phyloP scores from a whole-genome alignment of 768 basidiomycete species.

The Boletus pseudo-olivaceus region DNA sequence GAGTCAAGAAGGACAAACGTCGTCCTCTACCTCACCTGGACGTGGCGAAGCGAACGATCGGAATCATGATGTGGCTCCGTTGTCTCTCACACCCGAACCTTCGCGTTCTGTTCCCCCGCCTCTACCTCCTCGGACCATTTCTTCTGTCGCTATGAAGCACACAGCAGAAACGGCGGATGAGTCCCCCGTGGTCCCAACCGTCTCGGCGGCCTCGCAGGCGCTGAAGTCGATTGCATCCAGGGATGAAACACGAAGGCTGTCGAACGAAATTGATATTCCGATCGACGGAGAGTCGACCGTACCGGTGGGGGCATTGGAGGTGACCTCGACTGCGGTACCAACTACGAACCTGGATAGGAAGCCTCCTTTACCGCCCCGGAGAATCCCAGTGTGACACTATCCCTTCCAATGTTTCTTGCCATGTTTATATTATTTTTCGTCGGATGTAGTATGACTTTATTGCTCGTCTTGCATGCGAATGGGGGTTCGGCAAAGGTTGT shows the following conservation, averaged over 20 bases:
- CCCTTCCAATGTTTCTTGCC: neutral
- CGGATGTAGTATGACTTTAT: slow-evolving; percentile 8
- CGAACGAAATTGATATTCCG: slow-evolving; percentile 19
- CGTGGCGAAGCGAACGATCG: slow-evolving; percentile 16
- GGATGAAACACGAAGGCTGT: slow-evolving; percentile 36
- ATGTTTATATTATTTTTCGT: neutral
- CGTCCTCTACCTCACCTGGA: slow-evolving; percentile 7
- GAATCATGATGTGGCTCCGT: slow-evolving; percentile 30
- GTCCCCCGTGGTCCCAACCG: slow-evolving; percentile 12
- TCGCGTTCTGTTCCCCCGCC: slow-evolving; percentile 36
- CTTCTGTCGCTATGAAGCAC: slow-evolving; percentile 31
- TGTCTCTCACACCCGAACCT: slow-evolving; percentile 26
- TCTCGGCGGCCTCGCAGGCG: slow-evolving; percentile 47
- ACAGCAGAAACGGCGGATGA: slow-evolving; percentile 26
- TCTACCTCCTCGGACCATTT: slow-evolving; percentile 40
- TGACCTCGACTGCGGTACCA: slow-evolving; percentile 2
- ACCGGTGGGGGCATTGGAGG: slow-evolving; percentile 2
- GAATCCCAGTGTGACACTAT: slow-evolving; percentile 10
- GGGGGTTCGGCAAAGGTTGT: neutral
- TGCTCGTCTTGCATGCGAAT: neutral
- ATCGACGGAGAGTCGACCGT: slow-evolving; percentile 1
- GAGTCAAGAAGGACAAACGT: slow-evolving; percentile 14
- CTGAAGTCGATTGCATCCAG: slow-evolving; percentile 55
- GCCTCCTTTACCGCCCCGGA: slow-evolving; percentile 37
- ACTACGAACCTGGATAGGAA: slow-evolving; percentile 11